phyloP scores from a whole-genome alignment of 225 moss, liverwort and hornwort genomes.

The Sphagnum tenellum region DNA sequence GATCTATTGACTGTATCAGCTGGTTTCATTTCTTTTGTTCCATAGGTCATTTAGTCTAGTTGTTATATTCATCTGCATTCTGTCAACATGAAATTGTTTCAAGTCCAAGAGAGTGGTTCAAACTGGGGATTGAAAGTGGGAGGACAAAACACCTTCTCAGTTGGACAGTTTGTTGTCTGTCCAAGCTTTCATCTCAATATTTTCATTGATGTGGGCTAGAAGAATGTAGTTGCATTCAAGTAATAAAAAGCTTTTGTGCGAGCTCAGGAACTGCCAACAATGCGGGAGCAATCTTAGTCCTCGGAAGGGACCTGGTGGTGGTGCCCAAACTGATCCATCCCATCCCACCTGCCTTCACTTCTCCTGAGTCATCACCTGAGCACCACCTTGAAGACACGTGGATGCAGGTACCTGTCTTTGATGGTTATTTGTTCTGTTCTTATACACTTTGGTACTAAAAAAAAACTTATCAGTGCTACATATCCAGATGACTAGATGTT shows the following conservation, averaged over 20 bases:
- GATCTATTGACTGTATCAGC: not conserved
- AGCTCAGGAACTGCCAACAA: slow-evolving; percentile 76
- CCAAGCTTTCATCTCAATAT: too few species aligned
- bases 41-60: too few species aligned
- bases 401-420: slow-evolving; percentile 46
- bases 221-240: not conserved
- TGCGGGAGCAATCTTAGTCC: slow-evolving; percentile 77
- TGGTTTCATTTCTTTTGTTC: not conserved
- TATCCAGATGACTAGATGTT: too few species aligned
- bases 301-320: slow-evolving; percentile 79
- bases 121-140: not conserved
- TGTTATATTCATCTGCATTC: not conserved
- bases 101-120: not conserved
- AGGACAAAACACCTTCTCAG: too few species aligned
- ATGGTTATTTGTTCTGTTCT: too few species aligned
- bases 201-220: too few species aligned
- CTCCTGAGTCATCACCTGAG: slow-evolving; percentile 72
- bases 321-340: slow-evolving; percentile 88
- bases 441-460: too few species aligned
- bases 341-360: slow-evolving; percentile 60
- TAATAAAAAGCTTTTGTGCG: not conserved
- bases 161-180: too few species aligned
- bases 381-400: slow-evolving; percentile 72
- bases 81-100: not conserved
- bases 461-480: too few species aligned